phyloP scores from a whole-genome alignment of 225 moss, liverwort and hornwort genomes.

The Climacium dendroides region DNA sequence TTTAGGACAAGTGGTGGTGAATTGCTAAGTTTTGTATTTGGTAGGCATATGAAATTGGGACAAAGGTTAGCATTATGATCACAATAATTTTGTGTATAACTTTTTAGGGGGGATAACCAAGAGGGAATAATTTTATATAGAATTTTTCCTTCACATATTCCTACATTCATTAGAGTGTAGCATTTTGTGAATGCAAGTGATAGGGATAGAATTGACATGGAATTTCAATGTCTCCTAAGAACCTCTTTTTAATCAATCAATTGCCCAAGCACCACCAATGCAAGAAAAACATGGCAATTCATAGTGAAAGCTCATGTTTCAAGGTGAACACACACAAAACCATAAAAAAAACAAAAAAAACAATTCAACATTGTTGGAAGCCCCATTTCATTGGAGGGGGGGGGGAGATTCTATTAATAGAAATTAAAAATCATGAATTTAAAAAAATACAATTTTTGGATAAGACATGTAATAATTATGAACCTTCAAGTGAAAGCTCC shows the following conservation, averaged over 20 bases:
- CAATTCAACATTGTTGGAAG: neutral
- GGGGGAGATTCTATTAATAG: neutral
- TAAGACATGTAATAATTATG: neutral
- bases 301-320: neutral
- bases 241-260: accelerated
- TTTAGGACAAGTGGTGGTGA: neutral
- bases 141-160: neutral
- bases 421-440: neutral
- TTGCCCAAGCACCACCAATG: accelerated
- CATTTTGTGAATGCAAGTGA: accelerated
- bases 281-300: neutral
- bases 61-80: neutral
- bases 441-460: neutral
- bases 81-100: neutral
- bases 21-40: neutral
- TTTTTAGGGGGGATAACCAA: accelerated
- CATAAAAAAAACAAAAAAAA: accelerated
- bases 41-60: accelerated
- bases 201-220: neutral
- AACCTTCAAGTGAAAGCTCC: neutral
- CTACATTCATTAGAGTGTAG: neutral
- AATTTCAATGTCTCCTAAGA: neutral
- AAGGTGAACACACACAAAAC: neutral
- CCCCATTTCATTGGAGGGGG: too few species aligned
- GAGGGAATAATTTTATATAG: neutral